These are phyloP conservation scores for Debaryomyces fabryi DNA, from an alignment of 1,139 yeast genomes.

Conservation along the genomic window DNA sequence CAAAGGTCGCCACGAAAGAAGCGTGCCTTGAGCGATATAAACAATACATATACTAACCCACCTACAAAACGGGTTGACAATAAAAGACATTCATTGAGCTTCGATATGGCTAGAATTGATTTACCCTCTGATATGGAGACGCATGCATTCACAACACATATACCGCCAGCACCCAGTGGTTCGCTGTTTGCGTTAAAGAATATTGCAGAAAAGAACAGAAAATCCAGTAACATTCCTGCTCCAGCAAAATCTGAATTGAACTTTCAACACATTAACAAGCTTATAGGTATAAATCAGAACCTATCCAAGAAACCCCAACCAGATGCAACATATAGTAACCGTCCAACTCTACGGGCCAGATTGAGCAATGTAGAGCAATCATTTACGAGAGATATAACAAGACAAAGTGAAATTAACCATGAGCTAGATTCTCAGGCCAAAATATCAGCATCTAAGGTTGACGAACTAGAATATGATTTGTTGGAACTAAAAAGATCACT, in stretches of 20 bases:
- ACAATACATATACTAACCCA: conserved; percentile 8
- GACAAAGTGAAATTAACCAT: conserved; percentile 10
- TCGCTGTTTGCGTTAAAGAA: conserved; percentile 8
- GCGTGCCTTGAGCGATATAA: conserved; percentile 21
- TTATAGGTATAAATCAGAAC: conserved; percentile 12
- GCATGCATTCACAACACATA: conserved; percentile 9
- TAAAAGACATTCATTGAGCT: conserved; percentile 18
- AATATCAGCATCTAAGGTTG: conserved; percentile 19
- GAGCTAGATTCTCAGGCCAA: conserved; percentile 21
- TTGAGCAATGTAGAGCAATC: conserved; percentile 10
- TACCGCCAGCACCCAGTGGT: conserved; percentile 12
- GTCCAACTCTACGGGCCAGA: conserved; percentile 9
- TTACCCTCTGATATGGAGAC: conserved; percentile 6
- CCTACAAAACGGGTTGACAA: conserved; percentile 5
- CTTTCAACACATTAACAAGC: conserved; percentile 12
- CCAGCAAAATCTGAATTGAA: conserved; percentile 11
- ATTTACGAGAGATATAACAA: conserved; percentile 9
- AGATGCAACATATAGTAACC: neutral
- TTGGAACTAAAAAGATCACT: conserved; percentile 25
- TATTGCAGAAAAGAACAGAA: conserved; percentile 10
- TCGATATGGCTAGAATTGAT: conserved; percentile 20
- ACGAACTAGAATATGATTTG: conserved; percentile 26
- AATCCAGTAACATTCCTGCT: conserved; percentile 11
- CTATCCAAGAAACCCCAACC: conserved; percentile 7
- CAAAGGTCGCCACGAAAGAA: conserved; percentile 12